Conservation (phyloP, 2,329 filamentous ascomycete genomes). For the Kalmusia sp. region DNA sequence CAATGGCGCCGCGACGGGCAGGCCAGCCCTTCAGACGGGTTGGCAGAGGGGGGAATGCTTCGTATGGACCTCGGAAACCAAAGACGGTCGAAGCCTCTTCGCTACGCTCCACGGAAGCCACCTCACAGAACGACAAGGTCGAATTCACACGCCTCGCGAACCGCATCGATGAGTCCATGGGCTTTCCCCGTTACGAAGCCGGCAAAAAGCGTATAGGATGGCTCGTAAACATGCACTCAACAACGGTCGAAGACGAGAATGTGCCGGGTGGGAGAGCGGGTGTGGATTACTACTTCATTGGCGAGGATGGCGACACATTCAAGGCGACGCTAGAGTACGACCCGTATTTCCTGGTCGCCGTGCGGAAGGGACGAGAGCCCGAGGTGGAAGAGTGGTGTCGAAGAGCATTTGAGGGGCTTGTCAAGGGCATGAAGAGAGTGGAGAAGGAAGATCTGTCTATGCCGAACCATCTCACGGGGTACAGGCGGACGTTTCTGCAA, state of each 20-base stretch:
- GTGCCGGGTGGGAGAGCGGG: conserved; percentile 84
- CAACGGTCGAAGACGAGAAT: conserved; percentile 82
- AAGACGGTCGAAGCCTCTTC: conserved; percentile 83
- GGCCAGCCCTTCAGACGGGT: conserved; percentile 52
- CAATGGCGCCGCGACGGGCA: conserved; percentile 54
- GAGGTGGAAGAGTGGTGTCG: conserved; percentile 96
- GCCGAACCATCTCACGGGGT: conserved; percentile 95
- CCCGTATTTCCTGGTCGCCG: conserved; percentile 92
- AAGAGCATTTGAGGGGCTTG: conserved; percentile 79
- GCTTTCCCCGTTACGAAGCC: conserved; percentile 89
- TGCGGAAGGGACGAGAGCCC: conserved; percentile 83
- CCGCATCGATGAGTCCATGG: conserved; percentile 92
- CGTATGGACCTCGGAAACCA: conserved; percentile 62
- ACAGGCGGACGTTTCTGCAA: conserved; percentile 86
- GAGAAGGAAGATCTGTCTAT: conserved; percentile 94
- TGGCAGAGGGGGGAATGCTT: conserved; percentile 50
- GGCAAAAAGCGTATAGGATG: conserved; percentile 87
- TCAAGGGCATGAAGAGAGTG: conserved; percentile 78
- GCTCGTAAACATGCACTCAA: conserved; percentile 95
- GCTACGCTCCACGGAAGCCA: conserved; percentile 78
- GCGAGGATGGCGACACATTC: conserved; percentile 79
- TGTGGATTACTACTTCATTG: conserved; percentile 95
- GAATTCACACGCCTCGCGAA: conserved; percentile 85
- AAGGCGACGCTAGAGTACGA: conserved; percentile 97
- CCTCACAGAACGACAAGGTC: conserved; percentile 90